These are phyloP conservation scores for Ophiognomonia clavigignenti-juglandacearum DNA, from an alignment of 2,329 filamentous ascomycete species.

Conservation along the genomic window DNA sequence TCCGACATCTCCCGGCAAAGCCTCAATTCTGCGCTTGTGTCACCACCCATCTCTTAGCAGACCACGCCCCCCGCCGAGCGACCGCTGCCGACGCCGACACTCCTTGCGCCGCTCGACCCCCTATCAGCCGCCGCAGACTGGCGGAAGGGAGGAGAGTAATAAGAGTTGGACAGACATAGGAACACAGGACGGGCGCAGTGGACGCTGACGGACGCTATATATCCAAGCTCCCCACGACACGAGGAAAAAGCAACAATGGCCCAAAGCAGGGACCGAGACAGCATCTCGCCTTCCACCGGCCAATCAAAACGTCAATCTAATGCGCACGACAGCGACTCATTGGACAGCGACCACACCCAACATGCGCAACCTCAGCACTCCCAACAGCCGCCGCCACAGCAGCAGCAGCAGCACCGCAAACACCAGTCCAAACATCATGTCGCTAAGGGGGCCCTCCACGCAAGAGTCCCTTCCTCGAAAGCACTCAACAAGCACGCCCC, in stretches of 20 bases:
- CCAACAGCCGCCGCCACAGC: constrained; percentile 27
- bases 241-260: constrained; percentile 18
- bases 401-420: constrained; percentile 27
- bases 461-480: constrained; percentile 49
- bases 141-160: not conserved
- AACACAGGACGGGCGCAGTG: too few species aligned
- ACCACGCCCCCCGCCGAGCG: too few species aligned
- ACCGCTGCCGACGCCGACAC: too few species aligned
- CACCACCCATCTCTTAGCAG: too few species aligned
- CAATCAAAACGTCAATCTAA: constrained; percentile 51
- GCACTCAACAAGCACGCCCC: constrained; percentile 41
- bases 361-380: constrained; percentile 27
- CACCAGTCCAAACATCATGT: constrained; percentile 37
- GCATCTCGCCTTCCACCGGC: constrained; percentile 35
- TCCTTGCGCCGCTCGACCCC: not conserved
- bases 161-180: not conserved
- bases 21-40: too few species aligned
- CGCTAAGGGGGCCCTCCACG: constrained; percentile 40
- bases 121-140: not conserved
- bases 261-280: constrained; percentile 43
- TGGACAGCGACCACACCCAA: constrained; percentile 28
- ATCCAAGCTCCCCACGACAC: not conserved
- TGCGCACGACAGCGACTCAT: constrained; percentile 32
- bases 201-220: too few species aligned
- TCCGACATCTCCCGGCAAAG: too few species aligned